phyloP scores from a whole-genome alignment of 2,329 filamentous ascomycete species.

The Sclerotinia subarctica region DNA sequence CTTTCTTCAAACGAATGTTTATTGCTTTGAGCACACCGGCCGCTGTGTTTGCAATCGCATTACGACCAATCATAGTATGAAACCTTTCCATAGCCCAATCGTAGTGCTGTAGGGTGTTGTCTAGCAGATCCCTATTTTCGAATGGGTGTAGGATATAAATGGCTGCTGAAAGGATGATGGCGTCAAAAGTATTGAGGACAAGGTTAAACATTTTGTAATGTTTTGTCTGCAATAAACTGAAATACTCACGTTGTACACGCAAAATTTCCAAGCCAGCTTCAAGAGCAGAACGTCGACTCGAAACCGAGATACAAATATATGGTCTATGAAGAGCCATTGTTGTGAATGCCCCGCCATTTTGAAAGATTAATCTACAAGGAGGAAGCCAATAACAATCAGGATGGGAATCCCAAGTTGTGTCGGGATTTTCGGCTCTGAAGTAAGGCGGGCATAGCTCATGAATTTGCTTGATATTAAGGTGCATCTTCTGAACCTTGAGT shows the following conservation, averaged over 20 bases:
- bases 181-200: constrained; percentile 63
- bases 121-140: constrained; percentile 50
- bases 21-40: constrained; percentile 55
- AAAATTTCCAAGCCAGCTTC: constrained; percentile 55
- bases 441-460: constrained; percentile 49
- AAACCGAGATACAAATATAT: constrained; percentile 56
- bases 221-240: constrained; percentile 46
- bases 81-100: constrained; percentile 59
- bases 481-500: constrained; percentile 52
- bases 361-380: constrained; percentile 48
- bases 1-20: constrained; percentile 51
- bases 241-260: constrained; percentile 52
- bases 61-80: constrained; percentile 52
- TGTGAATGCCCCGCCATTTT: constrained; percentile 49
- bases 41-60: constrained; percentile 52
- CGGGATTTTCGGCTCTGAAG: constrained; percentile 54
- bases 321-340: constrained; percentile 59
- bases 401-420: constrained; percentile 54
- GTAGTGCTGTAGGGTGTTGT: constrained; percentile 53
- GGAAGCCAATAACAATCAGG: constrained; percentile 53
- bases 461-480: constrained; percentile 49
- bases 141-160: constrained; percentile 60
- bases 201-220: constrained; percentile 54
- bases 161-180: constrained; percentile 57
- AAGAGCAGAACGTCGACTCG: constrained; percentile 54